Evolutionary conservation across 1,284 basidiomycete species (phyloP).

Genomic region (Ganoderma leucocontextum): DNA sequence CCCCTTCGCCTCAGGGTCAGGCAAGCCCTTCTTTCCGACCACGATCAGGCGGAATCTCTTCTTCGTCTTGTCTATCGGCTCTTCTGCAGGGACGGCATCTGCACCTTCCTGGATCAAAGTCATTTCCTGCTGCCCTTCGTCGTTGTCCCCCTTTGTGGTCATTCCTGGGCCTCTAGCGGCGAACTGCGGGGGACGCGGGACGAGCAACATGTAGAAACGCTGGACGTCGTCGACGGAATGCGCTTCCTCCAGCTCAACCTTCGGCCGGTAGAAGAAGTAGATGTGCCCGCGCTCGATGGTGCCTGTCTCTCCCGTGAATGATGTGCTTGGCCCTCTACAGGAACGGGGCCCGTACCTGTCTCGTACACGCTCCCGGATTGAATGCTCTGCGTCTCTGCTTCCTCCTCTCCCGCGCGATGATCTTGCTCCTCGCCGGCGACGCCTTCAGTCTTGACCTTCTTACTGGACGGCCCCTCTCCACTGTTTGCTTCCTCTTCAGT

Average conservation of each 20-base stretch:
- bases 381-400: conserved; percentile 25
- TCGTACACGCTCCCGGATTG: conserved; percentile 26
- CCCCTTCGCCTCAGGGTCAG: conserved; percentile 55
- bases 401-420: conserved; percentile 1
- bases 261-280: conserved; percentile 75
- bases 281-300: conserved; percentile 67
- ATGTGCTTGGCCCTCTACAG: neutral
- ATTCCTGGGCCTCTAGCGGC: conserved; percentile 32
- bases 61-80: conserved; percentile 45
- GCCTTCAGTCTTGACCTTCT: conserved; percentile 37
- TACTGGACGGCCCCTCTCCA: conserved; percentile 25
- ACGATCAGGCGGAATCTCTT: conserved; percentile 63
- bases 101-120: conserved; percentile 51
- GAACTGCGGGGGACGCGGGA: conserved; percentile 60
- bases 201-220: conserved; percentile 68
- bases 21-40: conserved; percentile 70
- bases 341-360: conserved; percentile 35
- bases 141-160: conserved; percentile 28
- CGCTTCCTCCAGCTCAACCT: conserved; percentile 63
- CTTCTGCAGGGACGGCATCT: conserved; percentile 57
- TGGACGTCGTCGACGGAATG: conserved; percentile 66
- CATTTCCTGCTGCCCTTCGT: conserved; percentile 47
- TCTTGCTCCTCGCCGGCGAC: neutral
- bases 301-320: conserved; percentile 42
- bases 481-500: conserved; percentile 19